A percentile compares a stretch with the other conserved stretches of the same genome.
Conservation (phyloP, 257 asterid genomes). For the Voacanga thouarsii region DNA sequence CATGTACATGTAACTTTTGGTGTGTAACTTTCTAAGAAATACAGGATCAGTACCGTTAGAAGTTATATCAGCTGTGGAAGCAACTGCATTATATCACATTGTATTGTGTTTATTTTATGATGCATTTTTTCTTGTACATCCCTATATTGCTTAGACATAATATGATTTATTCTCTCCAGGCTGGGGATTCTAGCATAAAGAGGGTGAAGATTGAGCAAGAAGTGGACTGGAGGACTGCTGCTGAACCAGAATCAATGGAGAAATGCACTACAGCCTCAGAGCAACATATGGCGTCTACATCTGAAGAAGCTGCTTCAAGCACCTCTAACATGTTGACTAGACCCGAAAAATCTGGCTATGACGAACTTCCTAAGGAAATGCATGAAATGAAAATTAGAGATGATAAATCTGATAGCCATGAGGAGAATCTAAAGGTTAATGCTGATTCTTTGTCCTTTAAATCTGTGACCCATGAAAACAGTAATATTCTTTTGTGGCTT, state of each 20-base stretch:
- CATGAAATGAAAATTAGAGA: slow-evolving; percentile 38
- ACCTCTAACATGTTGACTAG: slow-evolving; percentile 29
- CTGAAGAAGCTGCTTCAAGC: slow-evolving; percentile 36
- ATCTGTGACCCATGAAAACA: background rate
- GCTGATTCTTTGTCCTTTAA: slow-evolving; percentile 1
- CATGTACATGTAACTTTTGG: background rate
- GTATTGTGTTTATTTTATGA: background rate
- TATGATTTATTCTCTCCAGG: slow-evolving; percentile 33
- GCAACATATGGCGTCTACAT: slow-evolving; percentile 28
- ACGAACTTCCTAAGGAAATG: slow-evolving; percentile 38
- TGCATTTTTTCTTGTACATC: background rate
- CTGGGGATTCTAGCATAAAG: slow-evolving; percentile 51
- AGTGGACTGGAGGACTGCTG: slow-evolving; percentile 31
- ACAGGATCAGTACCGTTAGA: background rate
- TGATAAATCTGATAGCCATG: slow-evolving; percentile 34
- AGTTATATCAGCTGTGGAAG: background rate
- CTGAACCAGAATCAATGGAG: slow-evolving; percentile 37
- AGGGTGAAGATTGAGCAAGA: slow-evolving; percentile 65
- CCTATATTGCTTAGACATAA: slow-evolving; percentile 3
- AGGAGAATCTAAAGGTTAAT: slow-evolving; percentile 54
- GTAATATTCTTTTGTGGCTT: background rate
- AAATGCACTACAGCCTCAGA: slow-evolving; percentile 28
- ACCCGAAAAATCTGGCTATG: slow-evolving; percentile 39
- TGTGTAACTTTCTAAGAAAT: background rate
- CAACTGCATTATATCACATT: background rate